Conservation (phyloP, 2,329 filamentous ascomycete genomes). For the Cylindrodendrum hubeiense region DNA sequence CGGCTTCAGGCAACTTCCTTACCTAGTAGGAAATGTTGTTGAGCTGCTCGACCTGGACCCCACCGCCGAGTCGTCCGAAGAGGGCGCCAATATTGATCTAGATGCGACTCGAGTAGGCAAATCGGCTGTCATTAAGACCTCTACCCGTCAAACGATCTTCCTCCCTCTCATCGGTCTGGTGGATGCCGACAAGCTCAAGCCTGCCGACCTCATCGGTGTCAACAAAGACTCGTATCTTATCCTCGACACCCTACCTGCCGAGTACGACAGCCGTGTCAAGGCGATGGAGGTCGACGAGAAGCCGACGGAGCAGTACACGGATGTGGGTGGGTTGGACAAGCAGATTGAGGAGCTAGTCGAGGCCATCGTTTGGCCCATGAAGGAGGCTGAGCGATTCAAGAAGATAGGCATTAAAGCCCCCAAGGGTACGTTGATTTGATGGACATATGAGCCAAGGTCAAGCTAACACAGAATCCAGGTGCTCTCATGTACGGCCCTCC, state of each 20-base stretch:
- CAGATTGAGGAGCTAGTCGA: constrained; percentile 99
- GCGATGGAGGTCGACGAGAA: constrained; percentile 99
- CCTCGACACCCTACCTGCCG: constrained; percentile 94
- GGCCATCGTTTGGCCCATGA: constrained; percentile 99
- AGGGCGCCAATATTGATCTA: constrained; percentile 98
- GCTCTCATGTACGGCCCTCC: constrained; percentile 98
- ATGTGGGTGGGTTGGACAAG: constrained; percentile 97
- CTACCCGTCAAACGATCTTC: constrained; percentile 98
- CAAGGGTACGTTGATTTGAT: constrained; percentile 77
- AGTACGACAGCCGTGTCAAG: constrained; percentile 99
- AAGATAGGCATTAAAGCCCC: constrained; percentile 99
- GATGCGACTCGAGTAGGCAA: constrained; percentile 97
- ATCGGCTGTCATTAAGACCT: constrained; percentile 99
- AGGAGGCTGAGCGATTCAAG: constrained; percentile 98
- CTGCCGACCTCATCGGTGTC: constrained; percentile 95
- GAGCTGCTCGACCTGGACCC: constrained; percentile 97
- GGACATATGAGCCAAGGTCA: constrained; percentile 74
- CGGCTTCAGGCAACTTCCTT: constrained; percentile 85
- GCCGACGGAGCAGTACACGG: constrained; percentile 98
- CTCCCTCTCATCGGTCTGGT: constrained; percentile 96
- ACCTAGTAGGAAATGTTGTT: constrained; percentile 98
- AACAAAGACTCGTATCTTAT: constrained; percentile 99
- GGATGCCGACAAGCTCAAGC: constrained; percentile 94
- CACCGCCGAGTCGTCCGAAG: constrained; percentile 93
- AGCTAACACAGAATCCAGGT: constrained; percentile 92